These are phyloP conservation scores for Hygrophorus pudorinus DNA, from an alignment of 768 basidiomycete species.

Conservation along the genomic window DNA sequence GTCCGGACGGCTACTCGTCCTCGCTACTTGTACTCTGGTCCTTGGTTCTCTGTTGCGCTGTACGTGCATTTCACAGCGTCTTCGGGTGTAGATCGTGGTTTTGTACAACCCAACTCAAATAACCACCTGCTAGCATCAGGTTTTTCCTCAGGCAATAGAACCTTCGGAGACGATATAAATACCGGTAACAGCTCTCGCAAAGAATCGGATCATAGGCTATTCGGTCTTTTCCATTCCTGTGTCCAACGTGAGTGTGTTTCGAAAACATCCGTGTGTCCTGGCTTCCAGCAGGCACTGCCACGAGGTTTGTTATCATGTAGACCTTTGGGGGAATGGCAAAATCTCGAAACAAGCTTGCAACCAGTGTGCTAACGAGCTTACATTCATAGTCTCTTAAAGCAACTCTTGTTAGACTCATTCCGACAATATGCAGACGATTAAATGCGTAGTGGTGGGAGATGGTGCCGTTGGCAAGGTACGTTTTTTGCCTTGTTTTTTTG, in stretches of 20 bases:
- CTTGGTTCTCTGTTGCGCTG: no score
- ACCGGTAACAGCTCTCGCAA: neutral
- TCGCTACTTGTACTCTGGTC: no score
- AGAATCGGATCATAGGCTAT: no score
- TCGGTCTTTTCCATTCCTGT: no score
- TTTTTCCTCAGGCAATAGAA: neutral
- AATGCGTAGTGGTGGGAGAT: constrained; percentile 96
- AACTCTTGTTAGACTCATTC: constrained; percentile 9
- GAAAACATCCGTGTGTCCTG: neutral
- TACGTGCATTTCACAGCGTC: no score
- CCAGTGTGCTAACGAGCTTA: constrained; percentile 10
- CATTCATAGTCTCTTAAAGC: neutral
- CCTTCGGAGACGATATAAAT: neutral
- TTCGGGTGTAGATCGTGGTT: no score
- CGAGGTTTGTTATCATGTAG: constrained; percentile 32
- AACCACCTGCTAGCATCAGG: no score
- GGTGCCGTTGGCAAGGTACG: constrained; percentile 97
- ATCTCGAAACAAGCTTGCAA: neutral
- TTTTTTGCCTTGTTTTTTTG: no score
- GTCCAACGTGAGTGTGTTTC: no score
- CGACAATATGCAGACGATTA: constrained; percentile 84
- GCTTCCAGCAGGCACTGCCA: constrained; percentile 16
- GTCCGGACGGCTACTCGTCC: neutral
- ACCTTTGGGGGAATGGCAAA: constrained; percentile 7
- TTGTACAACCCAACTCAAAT: no score